Evolutionary conservation across 2,329 filamentous ascomycete genomes (phyloP), one percentile per base, ranked within the genome.

Genomic region (Coleophoma eucalyptorum): DNA sequence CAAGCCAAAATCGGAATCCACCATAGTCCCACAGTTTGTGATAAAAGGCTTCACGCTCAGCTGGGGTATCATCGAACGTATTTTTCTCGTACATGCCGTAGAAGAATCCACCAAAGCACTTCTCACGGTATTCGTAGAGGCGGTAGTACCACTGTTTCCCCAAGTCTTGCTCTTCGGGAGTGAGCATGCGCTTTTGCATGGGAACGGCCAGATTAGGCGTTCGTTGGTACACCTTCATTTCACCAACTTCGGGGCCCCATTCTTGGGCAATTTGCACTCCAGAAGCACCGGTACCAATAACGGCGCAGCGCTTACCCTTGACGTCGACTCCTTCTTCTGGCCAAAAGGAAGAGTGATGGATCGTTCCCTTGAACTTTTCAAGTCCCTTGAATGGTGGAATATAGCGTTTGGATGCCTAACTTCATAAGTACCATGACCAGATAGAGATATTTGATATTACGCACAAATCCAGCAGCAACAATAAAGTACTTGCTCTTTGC

Each of bases 161-260:
- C 0, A 21, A 8, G 3, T 50, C 44, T 31, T 57, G 49, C 10
- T 50, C 51, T 37, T 55, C 51, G 8, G 31, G 12, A 10, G 48
- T 51, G 7, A 55, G 19, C 4, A n/a, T 12, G 6, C 48, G 35
- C 43, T 55, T 37, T 6, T 78, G 19, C 58, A 62, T 57, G 19
- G 51, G 58, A 18, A 52, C 11, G n/a, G 54, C 44, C 6, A 85
- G 69, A 52, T 87, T 88, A 0, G 85, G 84, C 1, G 83, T 87
- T 11, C 85, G 76, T 58, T 87, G 83, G 64, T 87, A 86, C 34
- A 88, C 79, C 3, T 68, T 75, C 20, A 88, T 56, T 1, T 76
- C 66, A 5, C 70, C 73, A 0, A 76, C 80, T 12, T 72, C 62
- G 2, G 77, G 77, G 2, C 75, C 79, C 65, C 77, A 79, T 48